Percentiles rank a stretch among this genome's conserved stretches.
phyloP scores from a whole-genome alignment of 225 moss, liverwort and hornwort species.

The Bryum argenteum region DNA sequence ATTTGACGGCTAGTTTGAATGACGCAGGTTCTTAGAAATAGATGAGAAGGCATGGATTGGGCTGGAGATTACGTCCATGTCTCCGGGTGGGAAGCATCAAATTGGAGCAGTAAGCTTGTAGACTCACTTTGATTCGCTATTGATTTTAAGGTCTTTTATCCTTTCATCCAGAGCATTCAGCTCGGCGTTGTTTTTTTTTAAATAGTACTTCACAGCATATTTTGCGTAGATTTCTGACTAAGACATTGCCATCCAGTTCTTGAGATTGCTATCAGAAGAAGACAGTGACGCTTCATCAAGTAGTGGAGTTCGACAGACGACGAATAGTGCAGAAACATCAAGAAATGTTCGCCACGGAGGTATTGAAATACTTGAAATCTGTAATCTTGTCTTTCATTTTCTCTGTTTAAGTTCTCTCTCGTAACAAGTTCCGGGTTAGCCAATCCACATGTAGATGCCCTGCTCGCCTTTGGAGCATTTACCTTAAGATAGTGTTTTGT shows the following conservation, averaged over 20 bases:
- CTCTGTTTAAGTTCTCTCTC: slow-evolving; percentile 9
- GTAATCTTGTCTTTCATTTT: slow-evolving; percentile 6
- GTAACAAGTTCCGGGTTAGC: slow-evolving; percentile 4
- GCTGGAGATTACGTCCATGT: slow-evolving; percentile 78
- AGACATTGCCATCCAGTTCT: slow-evolving; percentile 41
- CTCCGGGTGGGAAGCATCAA: slow-evolving; percentile 83
- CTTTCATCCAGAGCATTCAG: slow-evolving; percentile 17
- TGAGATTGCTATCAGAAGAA: slow-evolving; percentile 64
- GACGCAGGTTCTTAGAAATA: slow-evolving; percentile 75
- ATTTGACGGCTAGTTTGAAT: slow-evolving; percentile 39
- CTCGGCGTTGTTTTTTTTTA: slow-evolving; percentile 16
- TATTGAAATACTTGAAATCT: slow-evolving; percentile 23
- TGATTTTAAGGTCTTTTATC: slow-evolving; percentile 19
- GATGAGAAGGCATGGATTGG: slow-evolving; percentile 94
- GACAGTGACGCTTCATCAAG: slow-evolving; percentile 50
- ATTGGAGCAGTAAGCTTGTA: slow-evolving; percentile 79
- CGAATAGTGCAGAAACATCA: slow-evolving; percentile 27
- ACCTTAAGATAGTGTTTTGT: slow-evolving; percentile 6
- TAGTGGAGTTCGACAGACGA: slow-evolving; percentile 40
- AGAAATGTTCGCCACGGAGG: slow-evolving; percentile 32
- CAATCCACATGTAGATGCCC: neutral
- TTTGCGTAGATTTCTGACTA: slow-evolving; percentile 25
- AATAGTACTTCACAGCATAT: slow-evolving; percentile 8
- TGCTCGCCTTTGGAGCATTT: slow-evolving; percentile 17
- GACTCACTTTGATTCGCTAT: slow-evolving; percentile 23